Conservation (phyloP, 75 land plant genomes). For the Larix kaempferi region DNA sequence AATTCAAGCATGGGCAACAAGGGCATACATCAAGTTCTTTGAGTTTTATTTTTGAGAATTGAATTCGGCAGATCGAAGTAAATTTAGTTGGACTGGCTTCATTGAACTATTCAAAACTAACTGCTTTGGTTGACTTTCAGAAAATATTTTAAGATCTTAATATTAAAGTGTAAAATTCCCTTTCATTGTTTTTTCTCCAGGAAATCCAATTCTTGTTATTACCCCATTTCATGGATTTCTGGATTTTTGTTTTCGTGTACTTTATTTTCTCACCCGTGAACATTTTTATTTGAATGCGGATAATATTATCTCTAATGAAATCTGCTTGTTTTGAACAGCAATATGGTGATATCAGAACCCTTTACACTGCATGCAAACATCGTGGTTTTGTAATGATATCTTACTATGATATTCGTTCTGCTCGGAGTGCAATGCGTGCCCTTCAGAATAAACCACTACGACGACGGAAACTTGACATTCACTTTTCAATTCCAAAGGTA, state of each 20-base stretch:
- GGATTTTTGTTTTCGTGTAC: not conserved
- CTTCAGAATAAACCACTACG: conserved; percentile 89
- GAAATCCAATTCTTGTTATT: not conserved
- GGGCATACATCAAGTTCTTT: not conserved
- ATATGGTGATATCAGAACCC: conserved; percentile 90
- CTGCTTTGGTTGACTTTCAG: not conserved
- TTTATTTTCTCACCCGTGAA: not conserved
- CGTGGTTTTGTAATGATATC: conserved; percentile 99
- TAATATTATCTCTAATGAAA: not conserved
- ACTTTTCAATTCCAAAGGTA: conserved; percentile 98
- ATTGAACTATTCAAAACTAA: not conserved
- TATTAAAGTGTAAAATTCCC: not conserved
- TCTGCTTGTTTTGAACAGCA: conserved; percentile 34
- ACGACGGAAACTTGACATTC: conserved; percentile 92
- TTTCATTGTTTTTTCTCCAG: not conserved
- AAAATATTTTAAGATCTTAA: not conserved
- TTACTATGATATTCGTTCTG: conserved; percentile 93
- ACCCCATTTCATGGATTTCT: not conserved
- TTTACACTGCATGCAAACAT: conserved; percentile 97
- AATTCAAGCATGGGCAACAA: not conserved
- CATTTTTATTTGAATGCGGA: not conserved
- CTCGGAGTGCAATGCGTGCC: conserved; percentile 92
- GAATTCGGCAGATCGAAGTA: not conserved
- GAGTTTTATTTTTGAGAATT: not conserved
- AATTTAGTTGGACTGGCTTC: not conserved